Evolutionary conservation across 768 basidiomycete genomes (phyloP).

Genomic region (Leccinum fibrillosum): DNA sequence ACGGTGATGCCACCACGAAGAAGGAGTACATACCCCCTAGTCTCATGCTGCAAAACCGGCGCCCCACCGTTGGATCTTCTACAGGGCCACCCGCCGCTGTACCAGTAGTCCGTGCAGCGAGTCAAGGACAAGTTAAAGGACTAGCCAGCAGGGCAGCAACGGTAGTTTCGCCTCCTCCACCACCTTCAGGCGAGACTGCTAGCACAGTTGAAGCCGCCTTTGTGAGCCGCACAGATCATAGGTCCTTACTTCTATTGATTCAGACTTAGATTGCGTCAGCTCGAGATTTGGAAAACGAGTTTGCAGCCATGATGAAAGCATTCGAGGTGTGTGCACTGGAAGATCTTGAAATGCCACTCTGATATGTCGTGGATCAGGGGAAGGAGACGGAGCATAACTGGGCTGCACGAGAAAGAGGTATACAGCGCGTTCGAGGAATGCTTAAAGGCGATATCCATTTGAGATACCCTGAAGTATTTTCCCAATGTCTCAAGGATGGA

Average conservation of each 20-base stretch:
- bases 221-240: constrained; percentile 41
- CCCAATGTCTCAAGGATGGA: constrained; percentile 68
- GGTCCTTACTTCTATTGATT: constrained; percentile 25
- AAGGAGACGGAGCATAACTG: constrained; percentile 98
- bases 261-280: constrained; percentile 70
- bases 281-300: constrained; percentile 83
- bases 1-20: constrained; percentile 31
- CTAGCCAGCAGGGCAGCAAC: constrained; percentile 60
- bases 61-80: constrained; percentile 40
- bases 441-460: constrained; percentile 79
- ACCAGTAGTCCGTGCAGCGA: constrained; percentile 42
- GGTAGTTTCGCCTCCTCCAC: constrained; percentile 40
- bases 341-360: not conserved
- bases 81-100: constrained; percentile 24
- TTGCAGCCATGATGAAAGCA: constrained; percentile 68
- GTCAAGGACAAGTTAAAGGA: constrained; percentile 49
- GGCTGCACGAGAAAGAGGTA: constrained; percentile 73
- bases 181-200: constrained; percentile 38
- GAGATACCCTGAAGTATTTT: constrained; percentile 71
- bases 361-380: constrained; percentile 48
- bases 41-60: constrained; percentile 52
- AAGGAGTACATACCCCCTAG: constrained; percentile 79
- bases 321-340: constrained; percentile 63
- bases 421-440: constrained; percentile 84
- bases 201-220: constrained; percentile 62